Evolutionary conservation across 169 alveolate species (phyloP), one percentile per base, ranked within the genome.

Genomic region (Theileria orientalis): DNA sequence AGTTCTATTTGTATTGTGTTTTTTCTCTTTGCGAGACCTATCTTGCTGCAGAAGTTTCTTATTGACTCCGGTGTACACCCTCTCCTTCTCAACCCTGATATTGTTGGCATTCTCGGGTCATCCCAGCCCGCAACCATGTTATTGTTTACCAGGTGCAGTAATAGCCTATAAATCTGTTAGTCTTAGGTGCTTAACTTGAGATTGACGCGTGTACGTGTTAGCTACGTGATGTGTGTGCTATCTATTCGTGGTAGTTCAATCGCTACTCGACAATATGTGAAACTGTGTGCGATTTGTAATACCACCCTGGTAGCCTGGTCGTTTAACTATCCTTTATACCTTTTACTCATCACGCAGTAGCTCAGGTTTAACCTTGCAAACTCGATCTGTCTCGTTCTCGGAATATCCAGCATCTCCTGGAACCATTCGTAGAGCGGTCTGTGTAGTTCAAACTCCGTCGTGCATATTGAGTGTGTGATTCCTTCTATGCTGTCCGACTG

Each of bases 351-450:
- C 21, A 98, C 97, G 66, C 95, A 95, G 83, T 97, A 93, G 19
- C 99, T 92, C 51, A 97, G 92, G 83, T 98, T 97, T 33, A 98
- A 93, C 47, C 99, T 90, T 16, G 99, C 98, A 85, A 95, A 98
- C 85, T 98, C 99, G 56, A 91, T 91, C 73, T 93, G 97, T 60
- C 93, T 74, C 5, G 97, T 90, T 46, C 73, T 85, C 13, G 60
- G 67, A 16, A 95, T 82, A 57, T 90, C 96, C 29, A 96, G 90
- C 32, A 96, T 94, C 40, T 92, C 95, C 76, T 96, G 94, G 42
- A 98, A 92, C 99, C 99, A 98, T 84, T 97, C 98, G 87, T 98
- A 98, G 35, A 98, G 92, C 29, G 98, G 99, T 51, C 99, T 90
- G 85, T 99, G 98, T 59, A 95, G 93, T 83, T 98, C 99, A 76